phyloP scores from a whole-genome alignment of 805 yeast genomes.

The Wickerhamiella nectarea region DNA sequence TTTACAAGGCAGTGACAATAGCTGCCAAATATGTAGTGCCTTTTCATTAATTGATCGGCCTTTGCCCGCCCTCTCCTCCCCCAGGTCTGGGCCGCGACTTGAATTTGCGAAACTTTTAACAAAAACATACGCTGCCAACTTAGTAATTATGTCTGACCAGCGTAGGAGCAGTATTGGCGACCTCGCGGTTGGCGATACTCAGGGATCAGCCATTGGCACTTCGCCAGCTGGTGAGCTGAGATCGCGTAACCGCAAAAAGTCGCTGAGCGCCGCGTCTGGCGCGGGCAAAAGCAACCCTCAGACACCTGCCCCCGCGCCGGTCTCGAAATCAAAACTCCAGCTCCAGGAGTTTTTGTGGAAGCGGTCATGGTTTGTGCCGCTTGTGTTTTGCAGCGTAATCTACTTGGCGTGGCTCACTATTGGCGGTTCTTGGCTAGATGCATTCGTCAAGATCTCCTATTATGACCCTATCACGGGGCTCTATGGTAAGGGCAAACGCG shows the following conservation, averaged over 20 bases:
- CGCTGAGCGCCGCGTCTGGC: background rate
- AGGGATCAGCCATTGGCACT: slow-evolving; percentile 19
- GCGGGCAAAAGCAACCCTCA: too few relatives aligned
- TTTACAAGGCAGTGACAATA: too few relatives aligned
- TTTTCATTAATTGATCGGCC: too few relatives aligned
- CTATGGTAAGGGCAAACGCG: slow-evolving; percentile 82
- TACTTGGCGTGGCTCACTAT: slow-evolving; percentile 12
- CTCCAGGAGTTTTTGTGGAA: slow-evolving; percentile 7
- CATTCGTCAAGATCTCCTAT: slow-evolving; percentile 15
- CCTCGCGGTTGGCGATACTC: slow-evolving; percentile 21
- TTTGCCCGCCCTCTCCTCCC: too few relatives aligned
- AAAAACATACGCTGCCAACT: too few relatives aligned
- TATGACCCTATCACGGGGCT: slow-evolving; percentile 35
- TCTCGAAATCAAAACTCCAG: background rate
- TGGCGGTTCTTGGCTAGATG: slow-evolving; percentile 18
- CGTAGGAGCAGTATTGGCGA: slow-evolving; percentile 16
- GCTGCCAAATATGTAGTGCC: too few relatives aligned
- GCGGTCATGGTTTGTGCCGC: slow-evolving; percentile 19
- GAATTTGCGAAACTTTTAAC: too few relatives aligned
- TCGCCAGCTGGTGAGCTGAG: slow-evolving; percentile 13
- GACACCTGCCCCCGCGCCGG: too few relatives aligned
- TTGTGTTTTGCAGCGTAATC: slow-evolving; percentile 10
- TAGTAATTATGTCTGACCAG: background rate
- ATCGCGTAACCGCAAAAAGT: slow-evolving; percentile 11
- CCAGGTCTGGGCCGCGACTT: too few relatives aligned